Base-by-base conservation (phyloP, 2,329 filamentous ascomycete genomes). In the Parafenestella ontariensis region DNA sequence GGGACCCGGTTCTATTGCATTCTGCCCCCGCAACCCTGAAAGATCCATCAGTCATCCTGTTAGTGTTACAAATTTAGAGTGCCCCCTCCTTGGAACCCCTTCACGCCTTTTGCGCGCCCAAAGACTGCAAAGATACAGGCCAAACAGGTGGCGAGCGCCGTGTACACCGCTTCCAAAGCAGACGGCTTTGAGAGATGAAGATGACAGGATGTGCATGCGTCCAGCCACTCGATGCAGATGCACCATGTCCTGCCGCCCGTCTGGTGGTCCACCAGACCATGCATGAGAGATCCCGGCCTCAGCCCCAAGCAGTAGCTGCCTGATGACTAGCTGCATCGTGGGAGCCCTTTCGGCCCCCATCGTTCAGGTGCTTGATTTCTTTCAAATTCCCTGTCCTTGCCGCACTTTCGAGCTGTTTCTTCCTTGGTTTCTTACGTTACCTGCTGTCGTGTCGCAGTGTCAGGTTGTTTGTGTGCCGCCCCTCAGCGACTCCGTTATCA, bases 281-380 rank as follows among this genome's bases (percentile, higher is more conserved):
- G 59, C 59, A 54, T 56, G 54, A 58, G 52, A 49, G 43, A 31
- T 20, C 36, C 51, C 46, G 51, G 49, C 61, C 58, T 63, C 60
- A 59, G 58, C 61, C 64, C 62, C 58, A 58, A 48, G 59, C 61
- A 53, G 59, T 53, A 59, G 59, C 61, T 66, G 63, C 64, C 65
- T 69, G 65, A 66, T 66, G 64, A 69, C 64, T 69, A 69, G 65
- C 65, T 63, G 60, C 62, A 61, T 67, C 59, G 57, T 56, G 57
- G 60, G 54, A 43, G 56, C 53, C 46, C 61, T 67, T 62, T 55
- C 52, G 60, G 61, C 64, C 66, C 66, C 66, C 58, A 68, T 45
- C 45, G 46, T 54, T 50, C 26, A 46, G 47, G 18, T 41, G 52
- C 54, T 49, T 28, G 56, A 46, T 39, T 60, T 63, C 61, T 49